Conservation (phyloP, 306 rosid genomes). For the Mucuna pruriens region DNA sequence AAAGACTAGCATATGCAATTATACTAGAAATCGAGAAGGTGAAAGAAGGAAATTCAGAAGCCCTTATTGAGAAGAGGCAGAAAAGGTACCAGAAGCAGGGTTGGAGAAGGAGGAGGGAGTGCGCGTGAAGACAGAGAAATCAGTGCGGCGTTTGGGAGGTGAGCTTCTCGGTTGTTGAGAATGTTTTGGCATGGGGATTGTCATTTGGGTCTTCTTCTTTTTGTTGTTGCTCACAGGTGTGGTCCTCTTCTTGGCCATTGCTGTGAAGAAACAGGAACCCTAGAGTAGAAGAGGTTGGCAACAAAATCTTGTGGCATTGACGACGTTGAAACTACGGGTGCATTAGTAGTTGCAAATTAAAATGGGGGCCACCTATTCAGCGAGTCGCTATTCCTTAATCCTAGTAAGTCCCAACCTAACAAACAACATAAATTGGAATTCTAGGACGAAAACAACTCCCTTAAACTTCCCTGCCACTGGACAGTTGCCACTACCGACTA, state of each 20-base stretch:
- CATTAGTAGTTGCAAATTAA: conserved; percentile 2
- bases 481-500: neutral
- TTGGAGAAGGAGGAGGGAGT: conserved; percentile 38
- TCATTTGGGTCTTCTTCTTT: neutral
- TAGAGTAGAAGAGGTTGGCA: conserved; percentile 9
- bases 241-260: conserved; percentile 63
- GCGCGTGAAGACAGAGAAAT: conserved; percentile 45
- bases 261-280: conserved; percentile 36
- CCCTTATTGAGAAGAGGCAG: neutral
- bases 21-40: neutral
- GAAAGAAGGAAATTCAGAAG: conserved; percentile 15
- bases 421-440: conserved; percentile 8
- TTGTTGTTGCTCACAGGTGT: conserved; percentile 34
- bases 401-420: neutral
- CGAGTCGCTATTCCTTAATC: conserved; percentile 11
- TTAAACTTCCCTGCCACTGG: neutral
- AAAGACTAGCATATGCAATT: neutral
- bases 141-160: conserved; percentile 66
- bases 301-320: conserved; percentile 39
- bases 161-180: conserved; percentile 78
- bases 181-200: conserved; percentile 50
- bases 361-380: conserved; percentile 26
- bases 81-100: conserved; percentile 29
- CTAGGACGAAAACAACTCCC: conserved; percentile 1
- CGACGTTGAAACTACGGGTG: neutral